Conservation (phyloP, 768 basidiomycete genomes). For the Lentinula edodes region DNA sequence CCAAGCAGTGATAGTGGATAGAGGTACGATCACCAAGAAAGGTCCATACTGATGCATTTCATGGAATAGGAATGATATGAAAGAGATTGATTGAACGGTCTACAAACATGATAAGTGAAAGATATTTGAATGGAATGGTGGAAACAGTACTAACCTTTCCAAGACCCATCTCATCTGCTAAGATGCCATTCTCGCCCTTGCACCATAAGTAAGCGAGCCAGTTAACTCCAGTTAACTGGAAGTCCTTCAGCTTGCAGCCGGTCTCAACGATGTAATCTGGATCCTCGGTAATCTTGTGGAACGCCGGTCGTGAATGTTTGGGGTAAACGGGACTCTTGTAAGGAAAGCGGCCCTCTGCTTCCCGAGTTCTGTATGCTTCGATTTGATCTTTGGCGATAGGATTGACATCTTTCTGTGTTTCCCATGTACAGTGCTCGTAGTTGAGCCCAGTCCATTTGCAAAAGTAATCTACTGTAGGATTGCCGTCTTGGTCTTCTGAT, state of each 20-base stretch:
- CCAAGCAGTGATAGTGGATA: slow-evolving; percentile 98
- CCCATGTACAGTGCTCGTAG: slow-evolving; percentile 97
- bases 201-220: slow-evolving; percentile 98
- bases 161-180: slow-evolving; percentile 99
- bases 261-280: slow-evolving; percentile 77
- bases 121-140: slow-evolving; percentile 2
- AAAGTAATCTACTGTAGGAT: slow-evolving; percentile 66
- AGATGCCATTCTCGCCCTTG: slow-evolving; percentile 91
- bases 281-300: slow-evolving; percentile 80
- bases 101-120: slow-evolving; percentile 22
- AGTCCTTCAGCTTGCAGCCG: slow-evolving; percentile 90
- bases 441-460: slow-evolving; percentile 95
- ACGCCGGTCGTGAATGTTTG: slow-evolving; percentile 65
- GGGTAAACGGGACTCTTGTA: slow-evolving; percentile 74
- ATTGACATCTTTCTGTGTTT: slow-evolving; percentile 73
- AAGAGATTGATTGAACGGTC: slow-evolving; percentile 95
- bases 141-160: slow-evolving; percentile 60
- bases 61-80: slow-evolving; percentile 93
- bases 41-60: slow-evolving; percentile 91
- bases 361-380: slow-evolving; percentile 71
- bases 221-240: slow-evolving; percentile 96
- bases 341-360: slow-evolving; percentile 76
- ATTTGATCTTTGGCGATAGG: slow-evolving; percentile 74
- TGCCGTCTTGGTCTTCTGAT: slow-evolving; percentile 36
- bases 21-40: slow-evolving; percentile 94